A percentile compares a stretch with the other conserved stretches of the same genome.
These are phyloP conservation scores for Viola pubescens DNA, from an alignment of 441 rosid genomes.

Conservation along the genomic window DNA sequence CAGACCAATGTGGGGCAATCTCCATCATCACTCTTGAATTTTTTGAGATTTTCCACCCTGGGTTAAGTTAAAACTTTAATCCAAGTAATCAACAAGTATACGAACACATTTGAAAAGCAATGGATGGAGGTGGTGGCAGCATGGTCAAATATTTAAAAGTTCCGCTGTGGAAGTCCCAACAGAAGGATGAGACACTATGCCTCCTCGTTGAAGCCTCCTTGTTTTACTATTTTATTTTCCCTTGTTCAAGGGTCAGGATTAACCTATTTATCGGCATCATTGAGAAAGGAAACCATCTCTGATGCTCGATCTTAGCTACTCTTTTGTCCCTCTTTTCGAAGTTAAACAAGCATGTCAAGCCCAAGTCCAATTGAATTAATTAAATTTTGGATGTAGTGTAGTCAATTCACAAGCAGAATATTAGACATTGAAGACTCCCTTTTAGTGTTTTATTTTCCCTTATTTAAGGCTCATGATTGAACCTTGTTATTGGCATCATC, in stretches of 20 bases:
- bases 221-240: too few species aligned
- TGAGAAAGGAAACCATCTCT: too few species aligned
- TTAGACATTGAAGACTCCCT: too few species aligned
- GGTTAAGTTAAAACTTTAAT: background rate
- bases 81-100: background rate
- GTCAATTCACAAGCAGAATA: background rate
- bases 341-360: background rate
- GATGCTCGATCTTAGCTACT: background rate
- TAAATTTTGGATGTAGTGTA: background rate
- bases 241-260: too few species aligned
- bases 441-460: too few species aligned
- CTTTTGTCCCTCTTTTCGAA: background rate
- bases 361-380: background rate
- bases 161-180: background rate
- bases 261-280: too few species aligned
- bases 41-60: constrained; percentile 78
- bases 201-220: too few species aligned
- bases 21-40: constrained; percentile 77
- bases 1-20: constrained; percentile 91
- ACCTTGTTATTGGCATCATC: too few species aligned
- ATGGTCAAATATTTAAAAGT: background rate
- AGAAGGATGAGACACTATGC: background rate
- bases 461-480: too few species aligned
- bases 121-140: background rate
- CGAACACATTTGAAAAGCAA: background rate